These are phyloP conservation scores for Colletotrichum sp. DNA, from an alignment of 2,329 filamentous ascomycete species.

Conservation along the genomic window DNA sequence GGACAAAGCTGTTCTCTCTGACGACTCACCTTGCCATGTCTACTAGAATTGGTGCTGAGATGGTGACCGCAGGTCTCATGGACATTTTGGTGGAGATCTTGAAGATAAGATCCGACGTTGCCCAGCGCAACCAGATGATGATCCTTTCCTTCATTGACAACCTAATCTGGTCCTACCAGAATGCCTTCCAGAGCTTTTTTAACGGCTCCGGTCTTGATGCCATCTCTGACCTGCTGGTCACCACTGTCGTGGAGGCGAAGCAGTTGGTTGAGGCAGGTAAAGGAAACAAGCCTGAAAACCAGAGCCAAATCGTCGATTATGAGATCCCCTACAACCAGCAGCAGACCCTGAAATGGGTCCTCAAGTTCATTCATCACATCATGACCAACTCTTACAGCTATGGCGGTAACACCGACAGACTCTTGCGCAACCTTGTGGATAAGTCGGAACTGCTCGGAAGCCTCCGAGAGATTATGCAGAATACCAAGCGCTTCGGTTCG, in stretches of 20 bases:
- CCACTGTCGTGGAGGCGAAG: conserved; percentile 76
- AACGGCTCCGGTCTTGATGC: conserved; percentile 83
- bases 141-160: conserved; percentile 88
- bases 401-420: conserved; percentile 84
- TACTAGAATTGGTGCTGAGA: conserved; percentile 77
- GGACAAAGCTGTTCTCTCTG: conserved; percentile 86
- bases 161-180: conserved; percentile 83
- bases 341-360: conserved; percentile 88
- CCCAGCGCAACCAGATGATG: conserved; percentile 82
- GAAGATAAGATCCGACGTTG: conserved; percentile 79
- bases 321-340: conserved; percentile 92
- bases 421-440: conserved; percentile 92
- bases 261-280: conserved; percentile 69
- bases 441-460: conserved; percentile 83
- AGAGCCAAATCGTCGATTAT: conserved; percentile 89
- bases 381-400: conserved; percentile 77
- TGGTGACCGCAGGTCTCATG: conserved; percentile 88
- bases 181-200: conserved; percentile 84
- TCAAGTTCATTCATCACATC: conserved; percentile 96
- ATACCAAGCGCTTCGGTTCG: conserved; percentile 82
- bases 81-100: conserved; percentile 90
- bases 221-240: conserved; percentile 86
- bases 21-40: conserved; percentile 80
- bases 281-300: conserved; percentile 71
- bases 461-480: conserved; percentile 80